These are phyloP conservation scores for Microdochium paspali DNA, from an alignment of 2,329 filamentous ascomycete species.

Conservation along the genomic window DNA sequence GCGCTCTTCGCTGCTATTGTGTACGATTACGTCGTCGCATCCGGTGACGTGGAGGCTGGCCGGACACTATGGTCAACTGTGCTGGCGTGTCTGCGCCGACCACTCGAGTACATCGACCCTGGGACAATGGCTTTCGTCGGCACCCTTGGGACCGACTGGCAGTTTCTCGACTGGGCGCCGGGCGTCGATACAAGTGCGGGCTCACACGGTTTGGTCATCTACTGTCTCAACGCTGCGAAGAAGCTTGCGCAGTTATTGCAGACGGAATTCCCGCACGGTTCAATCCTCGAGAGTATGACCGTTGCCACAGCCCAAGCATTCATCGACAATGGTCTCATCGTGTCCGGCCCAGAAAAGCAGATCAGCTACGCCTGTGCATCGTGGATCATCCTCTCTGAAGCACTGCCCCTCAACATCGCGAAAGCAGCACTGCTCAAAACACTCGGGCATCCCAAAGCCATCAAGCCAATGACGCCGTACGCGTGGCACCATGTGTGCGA, in stretches of 20 bases:
- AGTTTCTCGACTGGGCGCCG: constrained; percentile 21
- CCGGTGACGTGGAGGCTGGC: constrained; percentile 17
- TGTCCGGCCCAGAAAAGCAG: constrained; percentile 16
- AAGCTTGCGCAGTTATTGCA: constrained; percentile 15
- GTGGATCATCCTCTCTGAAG: constrained; percentile 19
- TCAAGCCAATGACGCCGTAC: constrained; percentile 20
- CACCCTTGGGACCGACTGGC: constrained; percentile 11
- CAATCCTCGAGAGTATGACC: constrained; percentile 11
- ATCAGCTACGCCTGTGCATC: constrained; percentile 19
- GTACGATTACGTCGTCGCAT: constrained; percentile 20
- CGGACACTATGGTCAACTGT: constrained; percentile 20
- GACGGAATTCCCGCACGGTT: constrained; percentile 10
- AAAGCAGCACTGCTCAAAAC: constrained; percentile 12
- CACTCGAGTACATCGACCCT: constrained; percentile 14
- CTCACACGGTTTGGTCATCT: constrained; percentile 18
- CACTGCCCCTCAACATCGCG: constrained; percentile 9
- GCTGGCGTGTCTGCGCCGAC: constrained; percentile 15
- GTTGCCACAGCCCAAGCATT: constrained; percentile 8
- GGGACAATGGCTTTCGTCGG: constrained; percentile 10
- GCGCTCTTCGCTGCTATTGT: constrained; percentile 21
- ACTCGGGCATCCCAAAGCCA: constrained; percentile 12
- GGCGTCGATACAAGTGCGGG: constrained; percentile 18
- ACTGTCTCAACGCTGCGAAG: constrained; percentile 17
- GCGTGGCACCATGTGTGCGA: constrained; percentile 20
- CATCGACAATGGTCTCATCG: constrained; percentile 11